These are phyloP conservation scores for Arbutus unedo DNA, from an alignment of 148 eudicot genomes.

Conservation along the genomic window DNA sequence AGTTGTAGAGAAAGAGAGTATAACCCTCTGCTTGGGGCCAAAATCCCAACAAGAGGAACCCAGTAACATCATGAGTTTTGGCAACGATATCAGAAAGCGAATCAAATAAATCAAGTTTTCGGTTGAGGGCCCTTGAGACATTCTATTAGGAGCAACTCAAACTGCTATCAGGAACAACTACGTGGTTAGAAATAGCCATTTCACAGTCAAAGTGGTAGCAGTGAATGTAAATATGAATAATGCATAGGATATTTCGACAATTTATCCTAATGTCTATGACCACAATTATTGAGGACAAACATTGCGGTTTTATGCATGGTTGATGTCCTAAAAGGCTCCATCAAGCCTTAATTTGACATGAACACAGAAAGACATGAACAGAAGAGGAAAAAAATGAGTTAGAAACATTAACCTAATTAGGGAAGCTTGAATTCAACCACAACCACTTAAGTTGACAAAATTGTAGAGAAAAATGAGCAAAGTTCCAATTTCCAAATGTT, in stretches of 20 bases:
- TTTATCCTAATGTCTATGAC: not conserved
- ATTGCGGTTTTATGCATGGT: not conserved
- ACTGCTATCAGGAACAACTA: no score
- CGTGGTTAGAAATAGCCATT: not conserved
- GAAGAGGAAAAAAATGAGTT: not conserved
- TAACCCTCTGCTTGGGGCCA: no score
- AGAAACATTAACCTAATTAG: not conserved
- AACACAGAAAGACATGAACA: not conserved
- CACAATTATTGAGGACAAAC: not conserved
- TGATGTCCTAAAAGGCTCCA: not conserved
- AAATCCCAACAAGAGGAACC: no score
- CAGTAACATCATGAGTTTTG: no score
- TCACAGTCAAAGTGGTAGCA: not conserved
- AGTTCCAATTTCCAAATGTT: not conserved
- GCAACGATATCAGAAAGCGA: no score
- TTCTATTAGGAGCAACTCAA: no score
- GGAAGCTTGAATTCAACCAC: not conserved
- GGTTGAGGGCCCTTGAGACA: no score
- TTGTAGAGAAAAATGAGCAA: not conserved
- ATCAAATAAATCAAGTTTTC: no score
- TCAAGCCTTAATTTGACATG: not conserved
- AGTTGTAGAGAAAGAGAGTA: not conserved
- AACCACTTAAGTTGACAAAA: not conserved
- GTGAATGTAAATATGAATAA: not conserved
- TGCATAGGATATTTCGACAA: no score